phyloP scores from a whole-genome alignment of 768 basidiomycete species.

The Omphalotus guepiniiformis region DNA sequence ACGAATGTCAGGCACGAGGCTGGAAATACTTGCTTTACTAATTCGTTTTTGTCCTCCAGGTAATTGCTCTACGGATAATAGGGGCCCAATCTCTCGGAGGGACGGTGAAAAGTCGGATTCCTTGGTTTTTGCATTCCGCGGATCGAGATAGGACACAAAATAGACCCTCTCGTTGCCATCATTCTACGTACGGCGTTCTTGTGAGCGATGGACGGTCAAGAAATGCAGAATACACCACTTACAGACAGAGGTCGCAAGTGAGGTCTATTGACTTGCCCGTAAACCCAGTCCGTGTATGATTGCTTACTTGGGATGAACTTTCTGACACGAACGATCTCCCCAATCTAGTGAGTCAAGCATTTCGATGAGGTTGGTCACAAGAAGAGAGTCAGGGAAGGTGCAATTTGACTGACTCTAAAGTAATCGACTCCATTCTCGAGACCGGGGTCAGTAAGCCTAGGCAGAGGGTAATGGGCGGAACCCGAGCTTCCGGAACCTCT shows the following conservation, averaged over 20 bases:
- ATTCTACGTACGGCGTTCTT: background rate
- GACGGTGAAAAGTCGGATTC: background rate
- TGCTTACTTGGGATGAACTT: background rate
- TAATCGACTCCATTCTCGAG: background rate
- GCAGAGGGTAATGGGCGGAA: too few relatives aligned
- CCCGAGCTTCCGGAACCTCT: too few relatives aligned
- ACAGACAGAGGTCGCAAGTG: background rate
- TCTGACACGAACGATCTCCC: conserved; percentile 1
- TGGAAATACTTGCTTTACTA: background rate
- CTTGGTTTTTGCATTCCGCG: background rate
- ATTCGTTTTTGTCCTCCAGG: too few relatives aligned
- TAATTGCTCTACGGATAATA: too few relatives aligned
- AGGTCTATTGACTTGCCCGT: conserved; percentile 1
- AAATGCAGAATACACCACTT: background rate
- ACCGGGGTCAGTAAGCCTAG: background rate
- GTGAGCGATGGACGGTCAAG: background rate
- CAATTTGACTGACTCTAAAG: background rate
- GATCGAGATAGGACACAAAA: conserved; percentile 1
- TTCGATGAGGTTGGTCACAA: too few relatives aligned
- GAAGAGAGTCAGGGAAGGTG: background rate
- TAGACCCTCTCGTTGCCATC: conserved; percentile 1
- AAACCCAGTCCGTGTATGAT: conserved; percentile 3
- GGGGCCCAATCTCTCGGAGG: background rate
- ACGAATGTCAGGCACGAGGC: background rate
- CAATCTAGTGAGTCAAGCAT: background rate